Percentiles rank a stretch among this genome's conserved stretches.
These are phyloP conservation scores for Yamadazyma insecticola DNA, from an alignment of 805 yeast genomes.

Conservation along the genomic window DNA sequence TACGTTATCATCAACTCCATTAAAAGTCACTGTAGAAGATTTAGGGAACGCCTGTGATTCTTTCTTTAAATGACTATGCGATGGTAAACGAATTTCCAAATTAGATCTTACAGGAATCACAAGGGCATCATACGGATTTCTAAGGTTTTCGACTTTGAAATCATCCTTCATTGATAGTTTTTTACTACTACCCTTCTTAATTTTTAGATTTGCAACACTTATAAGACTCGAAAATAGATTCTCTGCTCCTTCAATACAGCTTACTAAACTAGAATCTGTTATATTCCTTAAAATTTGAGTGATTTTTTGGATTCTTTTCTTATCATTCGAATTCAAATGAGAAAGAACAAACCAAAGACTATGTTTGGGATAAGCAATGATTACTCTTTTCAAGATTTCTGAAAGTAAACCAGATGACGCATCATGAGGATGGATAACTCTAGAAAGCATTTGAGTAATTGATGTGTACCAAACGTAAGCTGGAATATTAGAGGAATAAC, in stretches of 20 bases:
- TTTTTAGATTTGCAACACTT: constrained; percentile 36
- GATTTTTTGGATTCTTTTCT: constrained; percentile 23
- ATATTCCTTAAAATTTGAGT: not conserved
- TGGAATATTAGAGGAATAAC: constrained; percentile 45
- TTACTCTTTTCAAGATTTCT: constrained; percentile 53
- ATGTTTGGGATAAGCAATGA: constrained; percentile 69
- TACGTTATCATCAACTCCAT: constrained; percentile 62
- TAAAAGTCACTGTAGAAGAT: constrained; percentile 45
- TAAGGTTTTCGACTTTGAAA: constrained; percentile 29
- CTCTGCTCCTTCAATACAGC: constrained; percentile 15
- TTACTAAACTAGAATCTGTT: not conserved
- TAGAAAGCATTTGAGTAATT: constrained; percentile 77
- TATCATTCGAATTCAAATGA: constrained; percentile 54
- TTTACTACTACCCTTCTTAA: constrained; percentile 29
- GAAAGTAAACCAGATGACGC: constrained; percentile 53
- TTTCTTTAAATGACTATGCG: constrained; percentile 38
- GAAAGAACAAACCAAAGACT: constrained; percentile 83
- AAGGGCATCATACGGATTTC: constrained; percentile 35
- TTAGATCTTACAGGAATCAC: constrained; percentile 74
- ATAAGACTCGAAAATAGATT: constrained; percentile 43
- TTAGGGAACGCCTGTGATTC: constrained; percentile 43
- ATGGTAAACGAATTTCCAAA: constrained; percentile 62
- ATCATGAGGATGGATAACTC: constrained; percentile 62
- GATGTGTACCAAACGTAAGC: constrained; percentile 71
- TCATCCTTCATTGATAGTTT: constrained; percentile 37